phyloP scores from a whole-genome alignment of 2,329 filamentous ascomycete species.

The Fusarium stilboides region DNA sequence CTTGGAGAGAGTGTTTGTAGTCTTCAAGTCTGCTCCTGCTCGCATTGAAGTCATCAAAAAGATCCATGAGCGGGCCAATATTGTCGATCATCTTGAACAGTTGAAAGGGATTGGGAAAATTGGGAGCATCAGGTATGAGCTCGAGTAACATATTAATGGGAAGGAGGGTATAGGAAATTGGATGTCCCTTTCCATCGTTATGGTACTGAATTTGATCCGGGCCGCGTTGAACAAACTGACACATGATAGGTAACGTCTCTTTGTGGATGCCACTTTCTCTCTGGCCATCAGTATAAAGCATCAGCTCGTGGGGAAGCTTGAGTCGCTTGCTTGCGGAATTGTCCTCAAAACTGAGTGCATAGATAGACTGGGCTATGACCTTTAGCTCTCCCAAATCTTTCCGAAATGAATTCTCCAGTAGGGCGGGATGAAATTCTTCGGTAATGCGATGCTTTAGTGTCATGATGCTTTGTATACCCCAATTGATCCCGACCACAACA shows the following conservation, averaged over 20 bases:
- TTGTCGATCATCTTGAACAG: not conserved
- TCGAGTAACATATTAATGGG: constrained; percentile 3
- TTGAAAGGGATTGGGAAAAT: fast-evolving
- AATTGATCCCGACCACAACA: constrained; percentile 28
- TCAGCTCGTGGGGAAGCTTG: constrained; percentile 16
- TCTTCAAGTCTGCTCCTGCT: not conserved
- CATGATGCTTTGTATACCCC: constrained; percentile 32
- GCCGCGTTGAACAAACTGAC: constrained; percentile 1
- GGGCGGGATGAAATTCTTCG: fast-evolving
- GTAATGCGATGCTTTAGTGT: constrained; percentile 2
- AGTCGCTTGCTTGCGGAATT: not conserved
- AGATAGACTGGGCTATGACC: not conserved
- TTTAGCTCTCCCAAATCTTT: constrained; percentile 13
- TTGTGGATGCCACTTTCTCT: not conserved
- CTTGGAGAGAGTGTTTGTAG: constrained; percentile 13
- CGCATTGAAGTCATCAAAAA: constrained; percentile 22
- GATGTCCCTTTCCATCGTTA: constrained; percentile 13
- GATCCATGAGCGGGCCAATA: constrained; percentile 2
- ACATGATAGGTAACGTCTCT: constrained; percentile 3
- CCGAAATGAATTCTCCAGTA: not conserved
- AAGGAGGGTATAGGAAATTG: constrained; percentile 23
- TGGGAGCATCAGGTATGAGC: not conserved
- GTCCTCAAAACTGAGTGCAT: not conserved
- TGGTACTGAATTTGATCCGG: constrained; percentile 1
- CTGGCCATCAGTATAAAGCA: constrained; percentile 32